Percentiles rank a stretch among this genome's conserved stretches.
phyloP scores from a whole-genome alignment of 345 rosid species.

The Brassica carinata region DNA sequence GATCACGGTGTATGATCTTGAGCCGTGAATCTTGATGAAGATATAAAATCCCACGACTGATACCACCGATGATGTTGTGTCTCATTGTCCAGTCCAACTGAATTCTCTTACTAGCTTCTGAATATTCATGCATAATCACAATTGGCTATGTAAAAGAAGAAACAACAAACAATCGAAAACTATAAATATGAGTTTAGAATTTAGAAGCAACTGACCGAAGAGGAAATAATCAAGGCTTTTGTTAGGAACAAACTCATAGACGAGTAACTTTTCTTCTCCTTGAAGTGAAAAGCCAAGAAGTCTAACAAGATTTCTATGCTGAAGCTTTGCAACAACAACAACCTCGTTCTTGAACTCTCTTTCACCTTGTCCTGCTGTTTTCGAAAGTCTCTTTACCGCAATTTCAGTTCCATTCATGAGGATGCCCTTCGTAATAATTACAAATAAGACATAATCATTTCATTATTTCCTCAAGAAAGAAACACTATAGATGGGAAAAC shows the following conservation, averaged over 20 bases:
- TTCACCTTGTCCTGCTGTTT: slow-evolving; percentile 24
- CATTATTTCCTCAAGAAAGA: background rate
- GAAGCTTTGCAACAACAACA: slow-evolving; percentile 28
- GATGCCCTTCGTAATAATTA: background rate
- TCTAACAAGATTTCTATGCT: slow-evolving; percentile 27
- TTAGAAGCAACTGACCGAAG: slow-evolving; percentile 14
- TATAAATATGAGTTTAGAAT: background rate
- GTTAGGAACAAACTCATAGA: slow-evolving; percentile 30
- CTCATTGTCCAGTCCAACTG: slow-evolving; percentile 50
- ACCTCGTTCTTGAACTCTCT: slow-evolving; percentile 28
- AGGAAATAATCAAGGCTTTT: slow-evolving; percentile 30
- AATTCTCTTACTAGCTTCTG: slow-evolving; percentile 37
- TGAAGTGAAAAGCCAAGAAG: slow-evolving; percentile 22
- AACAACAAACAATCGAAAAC: background rate
- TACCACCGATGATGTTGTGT: slow-evolving; percentile 41
- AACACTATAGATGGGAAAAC: background rate
- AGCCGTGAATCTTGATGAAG: slow-evolving; percentile 50
- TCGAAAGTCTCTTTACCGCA: slow-evolving; percentile 24
- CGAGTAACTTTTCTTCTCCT: slow-evolving; percentile 18
- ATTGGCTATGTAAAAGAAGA: background rate
- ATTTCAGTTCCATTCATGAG: slow-evolving; percentile 17
- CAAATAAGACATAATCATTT: background rate
- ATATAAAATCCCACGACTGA: slow-evolving; percentile 46
- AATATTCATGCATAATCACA: background rate
- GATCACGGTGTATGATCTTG: slow-evolving; percentile 60